These are phyloP conservation scores for Taiwanofungus camphoratus DNA, from an alignment of 1,284 basidiomycete species.

Conservation along the genomic window DNA sequence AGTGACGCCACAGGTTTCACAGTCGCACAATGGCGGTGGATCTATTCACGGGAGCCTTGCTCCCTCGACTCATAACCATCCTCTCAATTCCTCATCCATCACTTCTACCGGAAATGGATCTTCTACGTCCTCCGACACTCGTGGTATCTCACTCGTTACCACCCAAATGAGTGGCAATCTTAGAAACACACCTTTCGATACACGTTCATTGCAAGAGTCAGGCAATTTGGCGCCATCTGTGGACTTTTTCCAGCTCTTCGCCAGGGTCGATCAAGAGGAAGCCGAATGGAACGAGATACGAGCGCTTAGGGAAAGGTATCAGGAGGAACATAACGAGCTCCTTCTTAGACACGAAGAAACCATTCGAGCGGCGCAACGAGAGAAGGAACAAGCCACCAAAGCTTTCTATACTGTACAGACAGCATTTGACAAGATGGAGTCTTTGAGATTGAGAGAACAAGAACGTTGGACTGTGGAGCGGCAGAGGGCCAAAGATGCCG, in stretches of 20 bases:
- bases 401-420: conserved; percentile 11
- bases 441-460: conserved; percentile 11
- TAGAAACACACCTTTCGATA: too few species aligned
- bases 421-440: conserved; percentile 13
- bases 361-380: conserved; percentile 14
- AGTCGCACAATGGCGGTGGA: too few species aligned
- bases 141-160: too few species aligned
- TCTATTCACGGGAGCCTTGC: too few species aligned
- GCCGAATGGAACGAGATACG: conserved; percentile 12
- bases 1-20: too few species aligned
- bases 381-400: conserved; percentile 16
- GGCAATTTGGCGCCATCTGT: too few species aligned
- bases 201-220: too few species aligned
- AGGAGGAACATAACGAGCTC: conserved; percentile 16
- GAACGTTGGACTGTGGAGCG: conserved; percentile 13
- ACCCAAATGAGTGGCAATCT: too few species aligned
- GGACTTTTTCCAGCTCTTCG: conserved; percentile 8
- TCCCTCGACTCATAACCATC: too few species aligned
- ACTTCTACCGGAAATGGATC: too few species aligned
- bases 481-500: conserved; percentile 6
- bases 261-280: conserved; percentile 7
- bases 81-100: too few species aligned
- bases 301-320: conserved; percentile 10
- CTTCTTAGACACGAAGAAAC: conserved; percentile 17
- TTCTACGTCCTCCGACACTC: too few species aligned